Evolutionary conservation across 208 protist genomes (phyloP).

Genomic region (Angomonas deanei): DNA sequence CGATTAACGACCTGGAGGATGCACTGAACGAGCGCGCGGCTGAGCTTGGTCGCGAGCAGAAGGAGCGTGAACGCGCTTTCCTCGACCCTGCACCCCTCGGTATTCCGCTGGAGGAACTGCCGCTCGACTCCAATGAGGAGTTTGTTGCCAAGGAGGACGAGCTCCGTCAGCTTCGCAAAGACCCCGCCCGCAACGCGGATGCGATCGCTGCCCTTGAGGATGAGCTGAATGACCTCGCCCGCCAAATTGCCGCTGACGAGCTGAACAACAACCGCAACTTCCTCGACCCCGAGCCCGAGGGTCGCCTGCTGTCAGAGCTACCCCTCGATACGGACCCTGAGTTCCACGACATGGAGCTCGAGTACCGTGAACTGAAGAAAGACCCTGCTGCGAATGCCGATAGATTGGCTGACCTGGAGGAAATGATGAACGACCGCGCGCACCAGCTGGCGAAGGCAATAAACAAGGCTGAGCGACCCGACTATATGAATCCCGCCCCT

Average conservation of each 20-base stretch:
- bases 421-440: constrained; percentile 73
- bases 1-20: constrained; percentile 11
- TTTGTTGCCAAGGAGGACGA: constrained; percentile 58
- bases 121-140: constrained; percentile 41
- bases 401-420: constrained; percentile 56
- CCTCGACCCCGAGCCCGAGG: constrained; percentile 65
- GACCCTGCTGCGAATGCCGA: constrained; percentile 40
- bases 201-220: constrained; percentile 41
- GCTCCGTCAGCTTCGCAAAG: constrained; percentile 42
- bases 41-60: constrained; percentile 48
- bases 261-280: constrained; percentile 50
- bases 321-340: constrained; percentile 54
- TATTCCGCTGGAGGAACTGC: constrained; percentile 55
- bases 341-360: constrained; percentile 45
- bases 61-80: constrained; percentile 26
- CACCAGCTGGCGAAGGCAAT: constrained; percentile 64
- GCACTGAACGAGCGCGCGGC: constrained; percentile 26
- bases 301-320: constrained; percentile 48
- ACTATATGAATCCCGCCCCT: constrained; percentile 40
- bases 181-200: constrained; percentile 37
- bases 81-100: constrained; percentile 53
- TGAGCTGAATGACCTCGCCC: constrained; percentile 49
- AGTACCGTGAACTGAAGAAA: constrained; percentile 58
- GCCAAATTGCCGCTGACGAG: constrained; percentile 53
- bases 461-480: constrained; percentile 49